Percentiles rank a stretch among this genome's conserved stretches.
Conservation (phyloP, 2,329 filamentous ascomycete genomes). For the Monosporascus sp. region DNA sequence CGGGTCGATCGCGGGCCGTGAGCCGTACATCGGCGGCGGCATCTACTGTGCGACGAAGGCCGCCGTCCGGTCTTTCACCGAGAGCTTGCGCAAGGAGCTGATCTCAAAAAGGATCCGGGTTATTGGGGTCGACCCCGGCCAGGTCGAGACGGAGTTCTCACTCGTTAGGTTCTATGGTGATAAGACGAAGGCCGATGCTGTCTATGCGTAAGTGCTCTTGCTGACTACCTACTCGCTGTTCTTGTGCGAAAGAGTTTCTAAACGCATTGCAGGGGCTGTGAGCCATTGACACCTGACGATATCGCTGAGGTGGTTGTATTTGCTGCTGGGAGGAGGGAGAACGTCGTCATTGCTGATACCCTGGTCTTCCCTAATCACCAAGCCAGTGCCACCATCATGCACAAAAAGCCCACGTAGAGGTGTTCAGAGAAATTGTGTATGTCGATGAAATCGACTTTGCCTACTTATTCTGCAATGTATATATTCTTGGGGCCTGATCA, state of each 20-base stretch:
- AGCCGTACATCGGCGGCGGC: slow-evolving; percentile 65
- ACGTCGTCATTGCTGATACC: slow-evolving; percentile 75
- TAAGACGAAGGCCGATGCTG: slow-evolving; percentile 70
- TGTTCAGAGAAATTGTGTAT: not conserved
- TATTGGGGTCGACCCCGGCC: slow-evolving; percentile 71
- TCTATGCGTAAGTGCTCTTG: slow-evolving; percentile 47
- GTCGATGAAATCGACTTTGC: not conserved
- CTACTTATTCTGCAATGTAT: not conserved
- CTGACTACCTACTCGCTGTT: too few species aligned
- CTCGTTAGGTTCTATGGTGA: slow-evolving; percentile 72
- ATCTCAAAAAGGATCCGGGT: slow-evolving; percentile 64
- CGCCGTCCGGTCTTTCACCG: slow-evolving; percentile 67
- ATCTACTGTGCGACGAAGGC: slow-evolving; percentile 81
- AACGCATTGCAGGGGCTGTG: slow-evolving; percentile 26
- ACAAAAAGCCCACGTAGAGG: slow-evolving; percentile 18
- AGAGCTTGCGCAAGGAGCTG: slow-evolving; percentile 64
- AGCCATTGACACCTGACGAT: slow-evolving; percentile 71
- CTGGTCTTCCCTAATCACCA: slow-evolving; percentile 74
- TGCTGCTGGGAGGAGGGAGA: slow-evolving; percentile 68
- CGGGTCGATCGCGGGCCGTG: slow-evolving; percentile 56
- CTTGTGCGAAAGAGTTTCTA: slow-evolving; percentile 5
- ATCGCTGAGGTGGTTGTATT: slow-evolving; percentile 77
- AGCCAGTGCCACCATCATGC: slow-evolving; percentile 32
- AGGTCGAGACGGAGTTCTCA: slow-evolving; percentile 78
- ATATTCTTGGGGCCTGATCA: too few species aligned